A percentile compares a stretch with the other conserved stretches of the same genome.
Evolutionary conservation across 257 asterid species (phyloP).

Genomic region (Scutellaria minor): DNA sequence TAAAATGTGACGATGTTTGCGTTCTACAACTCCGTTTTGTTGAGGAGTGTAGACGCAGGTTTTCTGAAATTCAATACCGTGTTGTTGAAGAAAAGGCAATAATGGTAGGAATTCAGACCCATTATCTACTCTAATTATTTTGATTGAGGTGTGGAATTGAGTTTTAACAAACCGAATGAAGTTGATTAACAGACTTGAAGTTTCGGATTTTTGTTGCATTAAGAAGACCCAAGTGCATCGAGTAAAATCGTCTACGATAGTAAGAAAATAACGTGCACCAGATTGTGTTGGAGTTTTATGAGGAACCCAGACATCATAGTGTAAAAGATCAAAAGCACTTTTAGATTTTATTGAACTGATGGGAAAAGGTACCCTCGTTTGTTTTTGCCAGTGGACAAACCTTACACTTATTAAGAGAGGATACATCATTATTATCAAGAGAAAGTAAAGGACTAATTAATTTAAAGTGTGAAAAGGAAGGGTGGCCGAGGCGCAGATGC

Average conservation of each 20-base stretch:
- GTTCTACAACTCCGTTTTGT: background rate
- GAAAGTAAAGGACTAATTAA: too few species aligned
- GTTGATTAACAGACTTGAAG: background rate
- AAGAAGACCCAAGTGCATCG: background rate
- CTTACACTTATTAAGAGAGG: too few species aligned
- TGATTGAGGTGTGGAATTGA: background rate
- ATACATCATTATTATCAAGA: too few species aligned
- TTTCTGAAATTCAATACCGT: background rate
- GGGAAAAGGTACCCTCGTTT: too few species aligned
- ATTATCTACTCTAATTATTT: background rate
- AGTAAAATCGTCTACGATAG: background rate
- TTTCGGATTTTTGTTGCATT: background rate
- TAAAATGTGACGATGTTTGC: background rate
- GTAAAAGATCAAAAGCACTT: too few species aligned
- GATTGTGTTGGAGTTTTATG: too few species aligned
- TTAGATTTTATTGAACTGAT: too few species aligned
- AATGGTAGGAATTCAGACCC: background rate
- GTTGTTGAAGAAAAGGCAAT: background rate
- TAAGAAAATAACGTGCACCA: background rate
- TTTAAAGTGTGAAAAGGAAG: too few species aligned
- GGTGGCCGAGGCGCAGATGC: too few species aligned
- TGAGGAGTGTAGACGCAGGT: conserved; percentile 14
- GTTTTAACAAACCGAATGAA: background rate
- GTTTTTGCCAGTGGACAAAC: too few species aligned
- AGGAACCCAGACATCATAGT: too few species aligned